Evolutionary conservation across 257 asterid genomes (phyloP), one percentile per base, ranked within the genome.

Genomic region (Leptodermis oblonga): DNA sequence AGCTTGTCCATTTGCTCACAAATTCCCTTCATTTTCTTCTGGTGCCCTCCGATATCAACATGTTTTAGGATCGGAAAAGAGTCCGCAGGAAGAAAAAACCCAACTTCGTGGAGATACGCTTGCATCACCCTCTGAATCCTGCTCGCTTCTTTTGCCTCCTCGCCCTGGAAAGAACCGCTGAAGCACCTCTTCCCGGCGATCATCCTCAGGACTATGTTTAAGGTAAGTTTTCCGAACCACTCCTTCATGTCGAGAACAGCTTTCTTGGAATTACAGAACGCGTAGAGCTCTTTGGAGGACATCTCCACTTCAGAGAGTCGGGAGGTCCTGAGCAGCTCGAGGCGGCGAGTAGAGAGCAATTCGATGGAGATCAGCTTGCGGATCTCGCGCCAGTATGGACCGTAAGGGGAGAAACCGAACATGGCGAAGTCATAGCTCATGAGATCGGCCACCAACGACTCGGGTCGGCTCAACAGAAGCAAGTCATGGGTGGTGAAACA

Each of bases 1-100:
- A 79, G 42, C n/a, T 8, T 14, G n/a, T 82, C 86, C 45, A 67
- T 68, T 61, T 73, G 84, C 22, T 67, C 43, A 10, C 54, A 71
- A 65, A 56, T 60, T 30, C 37, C 56, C 17, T 82, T 82, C 84
- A 82, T 76, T 18, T 54, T 74, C 34, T 64, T 76, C 69, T 73
- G 80, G 36, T 73, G 28, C 4, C 84, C 84, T 15, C 81, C 84
- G 2, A 70, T 51, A 33, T 82, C 86, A 0, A 79, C 12, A 76
- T 80, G 63, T 17, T 79, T 46, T 30, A 79, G 30, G 14, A 9
- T 67, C 52, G 84, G 86, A 30, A 82, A 36, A 4, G 8, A 39
- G 23, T 82, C 86, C 1, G 74, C 78, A 20, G 62, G 62, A 3
- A 52, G 61, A 58, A 53, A 58, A 1, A 65, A 54, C 2, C 82